Evolutionary conservation across 2,329 filamentous ascomycete genomes (phyloP).

Genomic region (Malbranchea zuffiana): DNA sequence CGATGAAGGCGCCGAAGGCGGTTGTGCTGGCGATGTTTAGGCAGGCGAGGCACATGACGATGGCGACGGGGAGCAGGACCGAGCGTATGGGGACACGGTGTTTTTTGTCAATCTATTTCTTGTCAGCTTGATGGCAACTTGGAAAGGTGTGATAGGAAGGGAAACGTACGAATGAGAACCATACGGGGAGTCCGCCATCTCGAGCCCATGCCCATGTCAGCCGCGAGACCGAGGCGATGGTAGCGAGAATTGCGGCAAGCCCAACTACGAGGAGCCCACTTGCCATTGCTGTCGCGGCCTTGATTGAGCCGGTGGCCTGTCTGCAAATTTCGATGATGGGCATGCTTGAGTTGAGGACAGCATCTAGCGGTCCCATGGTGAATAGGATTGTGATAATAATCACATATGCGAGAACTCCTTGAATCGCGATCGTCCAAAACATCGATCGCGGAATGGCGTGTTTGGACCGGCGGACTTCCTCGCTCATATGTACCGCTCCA

Average conservation of each 20-base stretch:
- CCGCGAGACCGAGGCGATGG: conserved; percentile 39
- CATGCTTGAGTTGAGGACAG: conserved; percentile 24
- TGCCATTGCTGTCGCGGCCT: conserved; percentile 33
- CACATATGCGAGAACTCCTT: conserved; percentile 32
- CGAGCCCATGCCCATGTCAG: conserved; percentile 42
- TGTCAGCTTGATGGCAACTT: background rate
- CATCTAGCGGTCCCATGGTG: conserved; percentile 33
- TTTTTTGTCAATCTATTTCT: conserved; percentile 22
- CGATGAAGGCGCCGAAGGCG: conserved; percentile 32
- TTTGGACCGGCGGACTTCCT: conserved; percentile 37
- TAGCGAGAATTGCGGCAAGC: conserved; percentile 32
- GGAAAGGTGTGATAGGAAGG: no score
- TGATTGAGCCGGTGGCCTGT: conserved; percentile 31
- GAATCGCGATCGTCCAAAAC: conserved; percentile 36
- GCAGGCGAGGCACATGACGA: conserved; percentile 27
- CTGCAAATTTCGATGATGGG: conserved; percentile 37
- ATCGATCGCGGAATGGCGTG: conserved; percentile 38
- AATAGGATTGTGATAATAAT: conserved; percentile 36
- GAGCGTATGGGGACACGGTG: conserved; percentile 30
- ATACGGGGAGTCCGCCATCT: conserved; percentile 37
- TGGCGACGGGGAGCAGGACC: conserved; percentile 24
- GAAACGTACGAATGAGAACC: conserved; percentile 22
- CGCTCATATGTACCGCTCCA: conserved; percentile 39
- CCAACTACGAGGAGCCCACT: conserved; percentile 29
- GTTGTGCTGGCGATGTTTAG: conserved; percentile 32